phyloP scores from a whole-genome alignment of 129 eudicot species.

The Ambrosia trifida region DNA sequence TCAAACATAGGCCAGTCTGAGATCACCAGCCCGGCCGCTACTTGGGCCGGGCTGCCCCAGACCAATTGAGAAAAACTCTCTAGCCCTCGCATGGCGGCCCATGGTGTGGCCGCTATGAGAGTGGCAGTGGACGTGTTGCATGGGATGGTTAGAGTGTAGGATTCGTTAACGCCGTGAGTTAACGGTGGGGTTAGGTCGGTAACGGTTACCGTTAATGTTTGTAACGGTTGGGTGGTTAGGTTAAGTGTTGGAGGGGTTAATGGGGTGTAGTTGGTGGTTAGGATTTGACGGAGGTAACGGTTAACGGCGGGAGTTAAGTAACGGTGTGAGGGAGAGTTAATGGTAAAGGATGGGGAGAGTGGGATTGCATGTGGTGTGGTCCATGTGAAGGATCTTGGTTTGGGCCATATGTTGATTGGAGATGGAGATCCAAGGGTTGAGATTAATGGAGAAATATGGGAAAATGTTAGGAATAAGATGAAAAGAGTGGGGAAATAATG shows the following conservation, averaged over 20 bases:
- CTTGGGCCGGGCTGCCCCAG: slow-evolving; percentile 50
- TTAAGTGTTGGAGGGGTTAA: slow-evolving; percentile 42
- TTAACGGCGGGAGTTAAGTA: slow-evolving; percentile 58
- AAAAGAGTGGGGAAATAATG: background rate
- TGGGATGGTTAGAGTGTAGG: slow-evolving; percentile 63
- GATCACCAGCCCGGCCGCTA: slow-evolving; percentile 57
- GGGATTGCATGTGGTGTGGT: slow-evolving; percentile 58
- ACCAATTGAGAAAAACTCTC: slow-evolving; percentile 85
- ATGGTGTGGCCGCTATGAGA: slow-evolving; percentile 53
- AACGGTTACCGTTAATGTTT: slow-evolving; percentile 43
- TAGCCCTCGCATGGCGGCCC: slow-evolving; percentile 96
- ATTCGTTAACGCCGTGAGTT: slow-evolving; percentile 64
- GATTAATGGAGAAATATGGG: slow-evolving; percentile 2
- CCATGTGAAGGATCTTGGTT: slow-evolving; percentile 70
- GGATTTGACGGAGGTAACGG: slow-evolving; percentile 59
- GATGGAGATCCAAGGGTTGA: slow-evolving; percentile 52
- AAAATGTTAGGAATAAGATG: background rate
- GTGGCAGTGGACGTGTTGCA: slow-evolving; percentile 34
- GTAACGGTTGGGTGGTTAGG: slow-evolving; percentile 44
- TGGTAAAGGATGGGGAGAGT: slow-evolving; percentile 57
- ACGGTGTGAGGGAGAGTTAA: slow-evolving; percentile 50
- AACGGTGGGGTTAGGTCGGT: slow-evolving; percentile 47
- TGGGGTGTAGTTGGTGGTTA: slow-evolving; percentile 57
- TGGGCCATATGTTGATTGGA: slow-evolving; percentile 82
- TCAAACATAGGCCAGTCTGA: slow-evolving; percentile 53